Evolutionary conservation across 2,329 filamentous ascomycete species (phyloP), one percentile per base, ranked within the genome.

Genomic region (Pseudogymnoascus sp.): DNA sequence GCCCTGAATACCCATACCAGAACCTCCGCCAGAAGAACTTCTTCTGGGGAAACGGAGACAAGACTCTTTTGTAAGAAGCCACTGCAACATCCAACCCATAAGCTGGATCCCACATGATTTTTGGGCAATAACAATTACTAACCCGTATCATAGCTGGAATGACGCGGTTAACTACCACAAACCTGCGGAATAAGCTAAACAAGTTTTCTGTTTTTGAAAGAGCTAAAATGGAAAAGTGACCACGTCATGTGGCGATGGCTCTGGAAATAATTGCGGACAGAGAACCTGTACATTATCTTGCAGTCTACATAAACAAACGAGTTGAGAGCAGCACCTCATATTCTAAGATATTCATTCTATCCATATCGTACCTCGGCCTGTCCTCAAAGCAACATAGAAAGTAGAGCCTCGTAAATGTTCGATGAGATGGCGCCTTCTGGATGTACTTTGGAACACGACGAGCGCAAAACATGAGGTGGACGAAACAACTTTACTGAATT

Each of bases 21-120:
- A 99, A 99, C 82, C 89, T 99, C 75, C 89, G 94, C 74, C 83
- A 84, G 74, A 96, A 94, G 86, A 96, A 96, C 84, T 99, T 77
- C 82, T 85, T 84, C 71, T 99, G 89, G 89, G 92, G 92, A 67
- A 81, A 97, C 72, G 94, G 94, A 72, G 94, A 99, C 79, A 94
- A 97, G 85, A 87, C 85, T 67, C 67, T 86, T 58, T 86, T 86
- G 82, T 85, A 79, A 79, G 82, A 79, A 62, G 23, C 26, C 41
- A 28, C 23, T 30, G n/a, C 10, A 35, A 45, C 13, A 57, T 59
- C 26, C 33, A 15, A 48, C 23, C 55, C 15, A 6, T 1, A 59
- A 15, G 13, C 57, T 37, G 48, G 23, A 28, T 7, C 9, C 5
- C 28, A 57, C n/a, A 35, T 38, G 38, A 5, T 19, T 6, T 30